Base-by-base conservation (phyloP, 2,329 filamentous ascomycete genomes). In the Fusarium setosum region DNA sequence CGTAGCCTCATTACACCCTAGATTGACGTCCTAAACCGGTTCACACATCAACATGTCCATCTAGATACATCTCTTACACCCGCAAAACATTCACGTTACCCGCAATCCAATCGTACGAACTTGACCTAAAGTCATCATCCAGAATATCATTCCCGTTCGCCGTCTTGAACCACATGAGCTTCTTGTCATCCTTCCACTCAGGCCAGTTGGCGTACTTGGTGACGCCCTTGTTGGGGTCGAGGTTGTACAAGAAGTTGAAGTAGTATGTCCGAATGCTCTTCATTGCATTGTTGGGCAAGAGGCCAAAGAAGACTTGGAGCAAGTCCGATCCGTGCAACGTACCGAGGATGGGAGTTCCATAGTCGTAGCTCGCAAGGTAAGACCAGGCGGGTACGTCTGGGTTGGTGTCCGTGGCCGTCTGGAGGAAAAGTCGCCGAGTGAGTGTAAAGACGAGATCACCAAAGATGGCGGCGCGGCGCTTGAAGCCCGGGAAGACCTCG, bases 401-500 rank as follows among this genome's bases (percentile, higher is more conserved):
- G 63, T 88, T 83, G 12, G 80, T 77, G 1, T 77, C 53, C 0
- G 74, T 71, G 2, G 86, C 75, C 0, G 72, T 58, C 12, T 82
- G 72, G 20, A 96, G 84, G 74, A 92, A 89, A 6, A 83, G 61
- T 15, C 92, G 88, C 1, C 92, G 87, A 0, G 88, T 86, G 0
- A 96, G 82, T 0, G 90, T 94, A 77, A 96, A 95, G 2, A 86
- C 86, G 0, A 93, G 71, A 72, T 96, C 92, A 13, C 92, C 92
- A 0, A 94, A 80, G 24, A 95, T 86, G 32, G 92, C 92, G 3
- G 91, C 88, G 0, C 93, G 80, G 13, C 91, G 90, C 77, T 94
- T 95, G 83, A 88, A 94, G 66, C 92, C 86, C 0, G 92, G 91
- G 73, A 92, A 94, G 71, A 88, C 82, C 71, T 90, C 88, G 78